Conservation (phyloP, 306 rosid species). For the Pyrus communis region DNA sequence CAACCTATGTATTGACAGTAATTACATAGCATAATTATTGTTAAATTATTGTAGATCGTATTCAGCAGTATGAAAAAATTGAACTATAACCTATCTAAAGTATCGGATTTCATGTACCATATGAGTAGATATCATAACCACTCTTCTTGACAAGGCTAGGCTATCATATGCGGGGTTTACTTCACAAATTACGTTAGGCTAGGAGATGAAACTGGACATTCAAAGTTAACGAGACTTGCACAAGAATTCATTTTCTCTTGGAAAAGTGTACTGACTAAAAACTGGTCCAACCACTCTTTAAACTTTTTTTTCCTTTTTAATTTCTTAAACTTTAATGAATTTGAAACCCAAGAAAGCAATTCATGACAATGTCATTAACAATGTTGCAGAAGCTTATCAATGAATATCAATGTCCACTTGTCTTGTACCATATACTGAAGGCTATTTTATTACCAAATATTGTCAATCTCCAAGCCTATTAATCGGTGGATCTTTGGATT, state of each 20-base stretch:
- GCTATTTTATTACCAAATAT: background rate
- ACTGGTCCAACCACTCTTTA: background rate
- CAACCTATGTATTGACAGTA: background rate
- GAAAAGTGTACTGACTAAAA: background rate
- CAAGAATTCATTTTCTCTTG: background rate
- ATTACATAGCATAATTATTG: background rate
- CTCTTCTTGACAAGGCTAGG: background rate
- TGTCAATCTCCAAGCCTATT: background rate
- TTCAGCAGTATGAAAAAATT: background rate
- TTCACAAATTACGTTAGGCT: background rate
- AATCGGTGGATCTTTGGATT: background rate
- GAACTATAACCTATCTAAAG: background rate
- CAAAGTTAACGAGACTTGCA: background rate
- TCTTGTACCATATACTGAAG: background rate
- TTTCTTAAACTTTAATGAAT: background rate
- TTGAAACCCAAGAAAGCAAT: background rate
- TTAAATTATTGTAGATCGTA: background rate
- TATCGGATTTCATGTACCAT: background rate
- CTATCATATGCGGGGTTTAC: background rate
- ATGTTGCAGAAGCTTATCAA: background rate
- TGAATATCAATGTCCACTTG: background rate
- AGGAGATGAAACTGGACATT: background rate
- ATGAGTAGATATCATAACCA: background rate
- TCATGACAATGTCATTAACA: background rate
- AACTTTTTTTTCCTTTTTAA: background rate